Conservation (phyloP, 306 rosid species). For the Rosa persica region DNA sequence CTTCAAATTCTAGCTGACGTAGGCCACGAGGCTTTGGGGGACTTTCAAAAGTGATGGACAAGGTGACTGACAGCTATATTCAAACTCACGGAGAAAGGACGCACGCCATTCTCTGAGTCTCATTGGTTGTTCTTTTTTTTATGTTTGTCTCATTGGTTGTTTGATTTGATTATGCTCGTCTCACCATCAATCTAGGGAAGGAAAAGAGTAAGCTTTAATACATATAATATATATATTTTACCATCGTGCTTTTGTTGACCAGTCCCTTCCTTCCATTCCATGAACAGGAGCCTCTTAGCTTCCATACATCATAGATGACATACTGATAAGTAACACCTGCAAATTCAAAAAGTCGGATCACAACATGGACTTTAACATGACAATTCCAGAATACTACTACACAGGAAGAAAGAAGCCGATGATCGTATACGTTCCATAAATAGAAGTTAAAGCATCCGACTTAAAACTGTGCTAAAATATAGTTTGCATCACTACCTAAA, state of each 20-base stretch:
- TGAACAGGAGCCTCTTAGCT: too few species aligned
- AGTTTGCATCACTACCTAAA: too few species aligned
- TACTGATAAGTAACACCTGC: neutral
- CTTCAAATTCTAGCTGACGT: neutral
- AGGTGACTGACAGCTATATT: neutral
- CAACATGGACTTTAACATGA: neutral
- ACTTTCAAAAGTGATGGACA: neutral
- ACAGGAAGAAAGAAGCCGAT: neutral
- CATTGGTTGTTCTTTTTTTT: neutral
- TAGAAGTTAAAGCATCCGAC: neutral
- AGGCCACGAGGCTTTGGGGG: neutral
- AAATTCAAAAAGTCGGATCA: neutral
- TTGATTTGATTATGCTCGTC: neutral
- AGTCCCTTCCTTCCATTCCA: neutral
- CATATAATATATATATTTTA: too few species aligned
- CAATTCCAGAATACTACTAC: neutral
- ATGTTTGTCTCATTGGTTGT: neutral
- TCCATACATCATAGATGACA: neutral
- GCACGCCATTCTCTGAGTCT: neutral
- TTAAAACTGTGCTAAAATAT: too few species aligned
- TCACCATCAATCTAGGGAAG: neutral
- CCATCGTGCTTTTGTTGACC: constrained; percentile 1
- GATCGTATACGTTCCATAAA: too few species aligned
- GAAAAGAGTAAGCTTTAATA: neutral
- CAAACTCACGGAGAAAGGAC: neutral